phyloP scores from a whole-genome alignment of 106 monocot species.

The Dendrobium chrysotoxum region DNA sequence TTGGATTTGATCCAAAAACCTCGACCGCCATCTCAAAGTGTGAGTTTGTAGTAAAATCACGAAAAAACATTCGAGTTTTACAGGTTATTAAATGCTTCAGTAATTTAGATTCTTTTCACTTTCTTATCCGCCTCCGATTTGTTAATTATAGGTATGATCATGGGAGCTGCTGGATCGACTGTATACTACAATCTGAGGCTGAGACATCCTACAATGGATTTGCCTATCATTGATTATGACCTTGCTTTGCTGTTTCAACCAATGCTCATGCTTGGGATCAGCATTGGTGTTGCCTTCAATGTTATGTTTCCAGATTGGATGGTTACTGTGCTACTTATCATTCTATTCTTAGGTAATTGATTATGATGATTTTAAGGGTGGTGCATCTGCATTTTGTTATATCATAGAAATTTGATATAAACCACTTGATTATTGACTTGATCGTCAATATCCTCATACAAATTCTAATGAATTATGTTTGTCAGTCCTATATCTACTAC shows the following conservation, averaged over 20 bases:
- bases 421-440: background rate
- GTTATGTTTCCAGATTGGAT: conserved; percentile 62
- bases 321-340: conserved; percentile 54
- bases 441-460: background rate
- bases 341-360: conserved; percentile 46
- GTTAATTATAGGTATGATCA: conserved; percentile 40
- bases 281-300: conserved; percentile 58
- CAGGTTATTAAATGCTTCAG: background rate
- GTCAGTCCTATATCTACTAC: no score
- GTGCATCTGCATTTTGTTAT: background rate
- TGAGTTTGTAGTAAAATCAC: conserved; percentile 6
- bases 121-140: background rate
- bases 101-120: background rate
- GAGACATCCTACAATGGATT: conserved; percentile 35
- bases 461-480: background rate
- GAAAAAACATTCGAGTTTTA: background rate
- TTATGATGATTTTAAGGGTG: background rate
- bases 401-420: background rate
- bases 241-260: conserved; percentile 60
- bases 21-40: conserved; percentile 55
- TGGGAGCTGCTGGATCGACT: conserved; percentile 45
- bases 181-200: conserved; percentile 37
- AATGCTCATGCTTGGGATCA: conserved; percentile 67
- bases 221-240: conserved; percentile 62
- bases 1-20: conserved; percentile 47